Evolutionary conservation across 2,329 filamentous ascomycete genomes (phyloP), one percentile per base, ranked within the genome.

Genomic region (Fusarium piperis): DNA sequence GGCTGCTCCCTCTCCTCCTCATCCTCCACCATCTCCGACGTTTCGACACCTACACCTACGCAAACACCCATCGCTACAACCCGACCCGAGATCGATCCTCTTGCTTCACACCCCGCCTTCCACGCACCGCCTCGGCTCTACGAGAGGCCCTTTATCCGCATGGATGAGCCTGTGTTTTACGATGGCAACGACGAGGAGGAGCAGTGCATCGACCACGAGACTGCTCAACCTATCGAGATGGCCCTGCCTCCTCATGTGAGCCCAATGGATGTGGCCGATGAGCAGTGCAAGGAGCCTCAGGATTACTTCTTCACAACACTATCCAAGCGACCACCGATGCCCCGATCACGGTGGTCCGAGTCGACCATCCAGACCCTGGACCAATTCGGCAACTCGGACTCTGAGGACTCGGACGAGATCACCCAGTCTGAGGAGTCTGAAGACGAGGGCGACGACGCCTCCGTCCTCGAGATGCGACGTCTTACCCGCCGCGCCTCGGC

Each of bases 321-420:
- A 39, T 59, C 76, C 44, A 71, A 74, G 65, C 76, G 78, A 18
- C 79, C 81, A 20, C 68, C 75, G 5, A 65, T 82, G 69, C 79
- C 78, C 3, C 76, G 79, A 57, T 84, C 82, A 20, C 80, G 79
- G 62, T 84, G 83, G 83, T 84, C 83, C 39, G 82, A 83, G 59
- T 84, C 83, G 9, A 84, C 83, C 32, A 79, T 83, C 62, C 76
- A 81, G 67, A 75, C 72, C 57, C 65, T 77, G 33, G 71, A 73
- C 26, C 64, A 73, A 48, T 67, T 72, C 20, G 68, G 70, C 28
- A 64, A 71, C 3, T 33, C 32, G 26, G 72, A 75, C 6, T 71
- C 74, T 41, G 66, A 75, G 44, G 68, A 74, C 46, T 62, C 57
- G n/a, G 69, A 72, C n/a, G 65, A 73, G 51, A 56, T 72, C 26